Percentiles rank a stretch among this genome's conserved stretches.
phyloP scores from a whole-genome alignment of 2,329 filamentous ascomycete species.

The Cercospora berteroae region DNA sequence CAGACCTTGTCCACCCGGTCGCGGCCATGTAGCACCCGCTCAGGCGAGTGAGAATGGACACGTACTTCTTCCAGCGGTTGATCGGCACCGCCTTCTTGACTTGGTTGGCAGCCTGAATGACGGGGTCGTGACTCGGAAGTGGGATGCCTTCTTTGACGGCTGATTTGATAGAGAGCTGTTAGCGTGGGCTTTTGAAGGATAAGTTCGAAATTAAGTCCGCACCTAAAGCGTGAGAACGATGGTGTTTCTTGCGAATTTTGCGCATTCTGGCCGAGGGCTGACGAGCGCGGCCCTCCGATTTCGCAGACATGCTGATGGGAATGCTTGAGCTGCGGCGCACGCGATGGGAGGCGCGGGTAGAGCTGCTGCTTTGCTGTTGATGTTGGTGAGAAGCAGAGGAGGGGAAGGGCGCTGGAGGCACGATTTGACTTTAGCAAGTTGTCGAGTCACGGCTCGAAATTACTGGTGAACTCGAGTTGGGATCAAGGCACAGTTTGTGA shows the following conservation, averaged over 20 bases:
- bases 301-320: neutral
- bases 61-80: neutral
- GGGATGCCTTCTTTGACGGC: neutral
- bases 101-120: neutral
- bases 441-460: neutral
- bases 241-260: neutral
- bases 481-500: neutral
- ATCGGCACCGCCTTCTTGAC: neutral
- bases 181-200: neutral
- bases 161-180: neutral
- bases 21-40: neutral
- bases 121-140: neutral
- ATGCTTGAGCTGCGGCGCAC: neutral
- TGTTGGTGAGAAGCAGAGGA: neutral
- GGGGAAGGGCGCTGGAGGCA: neutral
- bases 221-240: neutral
- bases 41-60: neutral
- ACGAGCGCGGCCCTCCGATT: neutral
- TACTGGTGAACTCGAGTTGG: neutral
- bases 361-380: neutral
- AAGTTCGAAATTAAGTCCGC: neutral
- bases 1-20: neutral
- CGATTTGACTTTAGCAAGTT: neutral
- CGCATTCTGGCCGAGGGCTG: neutral
- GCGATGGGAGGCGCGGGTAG: neutral